Base-by-base conservation (phyloP, 2,329 filamentous ascomycete species). In the Fusarium sp. region DNA sequence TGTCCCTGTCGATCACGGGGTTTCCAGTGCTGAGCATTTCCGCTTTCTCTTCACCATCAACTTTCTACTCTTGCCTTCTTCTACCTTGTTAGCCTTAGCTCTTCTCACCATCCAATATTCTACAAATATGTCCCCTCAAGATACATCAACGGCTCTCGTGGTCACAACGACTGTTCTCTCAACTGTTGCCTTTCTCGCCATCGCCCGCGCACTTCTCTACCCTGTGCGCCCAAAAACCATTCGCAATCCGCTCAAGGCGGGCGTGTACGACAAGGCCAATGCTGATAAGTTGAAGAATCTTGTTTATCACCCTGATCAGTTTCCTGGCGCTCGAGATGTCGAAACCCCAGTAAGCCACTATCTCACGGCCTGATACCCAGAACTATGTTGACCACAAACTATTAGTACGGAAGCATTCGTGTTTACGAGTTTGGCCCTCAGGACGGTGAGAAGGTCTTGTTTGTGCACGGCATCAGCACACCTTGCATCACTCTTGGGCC, bases 401-500 rank as follows among this genome's bases (percentile, higher is more conserved):
- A 34, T 13, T 45, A 89, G 78, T 95, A 94, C 80, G 94, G 94
- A 56, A 90, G 86, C 39, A 91, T 95, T 62, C 87, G 93, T 42
- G 92, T 94, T 28, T 96, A 96, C 79, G 94, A 97, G 84, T 97
- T 92, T 83, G 94, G 94, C 3, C 92, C 94, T 3, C 87, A 90
- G 57, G 82, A 89, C 61, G 94, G 94, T 13, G 87, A 89, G 51
- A 95, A 93, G 77, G 91, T 96, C 9, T 82, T 97, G 22, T 86
- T 97, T 39, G 86, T 97, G 14, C 94, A 97, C 80, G 94, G 94
- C 50, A 96, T 97, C 79, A 94, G 91, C 69, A 97, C 94, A 0
- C 92, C 94, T 1, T 94, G 92, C 80, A 89, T 95, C 76, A 91
- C 93, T 4, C 85, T 96, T 22, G 87, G 88, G 32, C 88, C 87